A percentile compares a stretch with the other conserved stretches of the same genome.
Evolutionary conservation across 2,329 filamentous ascomycete species (phyloP).

Genomic region (Neopestalotiopsis sp.): DNA sequence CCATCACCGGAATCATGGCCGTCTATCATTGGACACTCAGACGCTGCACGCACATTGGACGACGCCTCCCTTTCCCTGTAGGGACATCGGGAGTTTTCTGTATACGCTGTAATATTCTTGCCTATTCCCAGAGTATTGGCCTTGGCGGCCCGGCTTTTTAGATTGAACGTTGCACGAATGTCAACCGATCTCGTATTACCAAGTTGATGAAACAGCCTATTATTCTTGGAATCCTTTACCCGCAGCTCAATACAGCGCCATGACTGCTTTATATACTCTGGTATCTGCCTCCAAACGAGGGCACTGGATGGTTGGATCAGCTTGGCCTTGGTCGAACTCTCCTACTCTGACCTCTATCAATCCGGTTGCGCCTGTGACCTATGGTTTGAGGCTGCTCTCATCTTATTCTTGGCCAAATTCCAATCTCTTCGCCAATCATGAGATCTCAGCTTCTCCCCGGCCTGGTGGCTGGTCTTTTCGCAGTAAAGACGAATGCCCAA

Average conservation of each 20-base stretch:
- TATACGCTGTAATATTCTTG: neutral
- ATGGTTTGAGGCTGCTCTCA: neutral
- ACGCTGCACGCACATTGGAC: neutral
- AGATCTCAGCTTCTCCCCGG: neutral
- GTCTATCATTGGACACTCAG: neutral
- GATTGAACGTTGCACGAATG: neutral
- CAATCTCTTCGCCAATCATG: neutral
- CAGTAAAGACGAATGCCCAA: neutral
- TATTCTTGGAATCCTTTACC: conserved; percentile 3
- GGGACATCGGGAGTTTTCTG: neutral
- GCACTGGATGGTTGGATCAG: neutral
- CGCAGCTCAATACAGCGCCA: neutral
- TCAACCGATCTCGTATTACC: conserved; percentile 10
- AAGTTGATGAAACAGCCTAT: conserved; percentile 12
- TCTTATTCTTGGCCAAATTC: neutral
- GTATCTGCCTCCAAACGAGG: neutral
- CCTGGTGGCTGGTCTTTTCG: conserved; percentile 6
- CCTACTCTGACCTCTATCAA: neutral
- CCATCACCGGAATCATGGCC: neutral
- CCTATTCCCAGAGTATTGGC: neutral
- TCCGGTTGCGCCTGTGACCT: neutral
- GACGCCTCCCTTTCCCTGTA: neutral
- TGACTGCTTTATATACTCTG: conserved; percentile 5
- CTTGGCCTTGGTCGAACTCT: neutral
- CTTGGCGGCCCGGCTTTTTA: conserved; percentile 7